phyloP scores from a whole-genome alignment of 208 protist genomes.

The Strigomonas culicis region DNA sequence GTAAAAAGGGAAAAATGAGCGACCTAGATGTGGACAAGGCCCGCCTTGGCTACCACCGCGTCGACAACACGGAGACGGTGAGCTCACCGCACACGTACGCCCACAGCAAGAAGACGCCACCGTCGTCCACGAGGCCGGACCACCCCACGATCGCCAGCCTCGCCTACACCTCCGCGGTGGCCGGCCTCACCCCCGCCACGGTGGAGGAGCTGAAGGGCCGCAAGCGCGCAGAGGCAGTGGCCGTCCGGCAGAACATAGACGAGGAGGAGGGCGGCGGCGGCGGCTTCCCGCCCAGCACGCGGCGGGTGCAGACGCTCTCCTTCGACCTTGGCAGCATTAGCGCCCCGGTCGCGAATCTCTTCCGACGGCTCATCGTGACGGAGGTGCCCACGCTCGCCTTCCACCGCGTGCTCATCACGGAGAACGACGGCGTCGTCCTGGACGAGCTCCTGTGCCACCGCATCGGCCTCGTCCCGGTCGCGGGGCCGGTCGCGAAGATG shows the following conservation, averaged over 20 bases:
- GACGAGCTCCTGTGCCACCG: slow-evolving; percentile 97
- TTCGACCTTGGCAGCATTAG: slow-evolving; percentile 81
- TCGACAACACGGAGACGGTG: slow-evolving; percentile 76
- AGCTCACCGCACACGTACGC: slow-evolving; percentile 83
- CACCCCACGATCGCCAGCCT: slow-evolving; percentile 74
- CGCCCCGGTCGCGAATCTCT: slow-evolving; percentile 95
- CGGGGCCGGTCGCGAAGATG: slow-evolving; percentile 93
- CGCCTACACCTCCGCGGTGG: slow-evolving; percentile 50
- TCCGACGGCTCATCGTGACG: slow-evolving; percentile 95
- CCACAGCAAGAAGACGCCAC: slow-evolving; percentile 26
- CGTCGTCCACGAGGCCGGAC: slow-evolving; percentile 57
- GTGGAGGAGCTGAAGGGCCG: neutral
- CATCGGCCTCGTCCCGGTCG: slow-evolving; percentile 96
- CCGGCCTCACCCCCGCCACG: slow-evolving; percentile 29
- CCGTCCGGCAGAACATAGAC: slow-evolving; percentile 11
- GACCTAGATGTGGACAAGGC: slow-evolving; percentile 43
- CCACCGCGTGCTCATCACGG: slow-evolving; percentile 95
- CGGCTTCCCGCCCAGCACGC: slow-evolving; percentile 53
- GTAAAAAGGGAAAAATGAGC: slow-evolving; percentile 3
- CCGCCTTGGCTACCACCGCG: slow-evolving; percentile 66
- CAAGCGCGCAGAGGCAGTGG: neutral
- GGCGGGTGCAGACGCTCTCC: slow-evolving; percentile 71
- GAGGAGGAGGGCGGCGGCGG: slow-evolving; percentile 26
- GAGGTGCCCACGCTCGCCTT: slow-evolving; percentile 99
- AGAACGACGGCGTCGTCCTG: slow-evolving; percentile 98